Percentiles rank a stretch among this genome's conserved stretches.
phyloP scores from a whole-genome alignment of 169 alveolate genomes.

The Fabrea salina region DNA sequence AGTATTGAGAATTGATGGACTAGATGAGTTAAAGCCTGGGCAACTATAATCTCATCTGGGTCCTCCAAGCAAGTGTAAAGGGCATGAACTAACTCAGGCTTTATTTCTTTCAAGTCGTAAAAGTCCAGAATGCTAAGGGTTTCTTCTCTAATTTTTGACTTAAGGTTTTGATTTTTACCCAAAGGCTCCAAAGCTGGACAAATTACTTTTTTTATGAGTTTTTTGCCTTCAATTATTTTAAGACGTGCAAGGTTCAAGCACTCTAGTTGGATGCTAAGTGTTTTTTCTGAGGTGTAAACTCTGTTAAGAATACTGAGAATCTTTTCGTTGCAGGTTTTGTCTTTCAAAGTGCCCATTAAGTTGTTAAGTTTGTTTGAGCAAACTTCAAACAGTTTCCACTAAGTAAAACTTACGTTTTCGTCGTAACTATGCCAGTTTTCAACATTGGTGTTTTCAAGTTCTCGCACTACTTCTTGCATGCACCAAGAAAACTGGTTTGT shows the following conservation, averaged over 20 bases:
- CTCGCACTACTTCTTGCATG: background rate
- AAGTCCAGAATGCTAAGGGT: too few relatives aligned
- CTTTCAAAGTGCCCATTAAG: background rate
- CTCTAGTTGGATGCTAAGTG: background rate
- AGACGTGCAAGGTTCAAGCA: background rate
- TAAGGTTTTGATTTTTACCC: too few relatives aligned
- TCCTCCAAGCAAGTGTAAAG: too few relatives aligned
- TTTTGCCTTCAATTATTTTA: too few relatives aligned
- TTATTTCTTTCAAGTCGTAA: too few relatives aligned
- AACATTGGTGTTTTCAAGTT: background rate
- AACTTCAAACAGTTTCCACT: constrained; percentile 18
- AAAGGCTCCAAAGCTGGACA: too few relatives aligned
- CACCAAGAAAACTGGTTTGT: background rate
- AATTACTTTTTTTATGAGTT: too few relatives aligned
- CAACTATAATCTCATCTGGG: too few relatives aligned
- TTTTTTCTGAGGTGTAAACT: background rate
- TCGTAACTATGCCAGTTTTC: constrained; percentile 30
- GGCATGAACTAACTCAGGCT: too few relatives aligned
- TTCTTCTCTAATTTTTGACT: too few relatives aligned
- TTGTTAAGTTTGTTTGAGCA: background rate
- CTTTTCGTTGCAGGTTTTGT: background rate
- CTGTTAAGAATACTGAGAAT: background rate
- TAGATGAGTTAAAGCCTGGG: too few relatives aligned
- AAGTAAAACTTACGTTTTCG: constrained; percentile 2
- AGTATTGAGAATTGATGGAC: too few relatives aligned